Conservation (phyloP, 805 yeast genomes). For the Nakazawaea wyomingensis region DNA sequence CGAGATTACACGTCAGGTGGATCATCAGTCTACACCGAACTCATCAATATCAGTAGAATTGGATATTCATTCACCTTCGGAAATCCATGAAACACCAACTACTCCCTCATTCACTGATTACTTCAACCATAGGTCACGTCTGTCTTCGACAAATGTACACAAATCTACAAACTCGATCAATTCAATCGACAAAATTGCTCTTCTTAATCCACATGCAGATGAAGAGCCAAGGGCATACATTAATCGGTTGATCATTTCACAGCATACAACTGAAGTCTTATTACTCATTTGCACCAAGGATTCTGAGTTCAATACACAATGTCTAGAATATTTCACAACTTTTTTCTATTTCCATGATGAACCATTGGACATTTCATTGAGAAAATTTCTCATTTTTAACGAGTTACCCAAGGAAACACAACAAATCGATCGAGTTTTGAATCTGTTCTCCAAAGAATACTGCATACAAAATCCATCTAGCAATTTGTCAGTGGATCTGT, state of each 20-base stretch:
- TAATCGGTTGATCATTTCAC: conserved; percentile 22
- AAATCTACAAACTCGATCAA: conserved; percentile 9
- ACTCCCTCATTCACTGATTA: conserved; percentile 3
- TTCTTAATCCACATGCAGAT: conserved; percentile 14
- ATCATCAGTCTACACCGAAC: not conserved
- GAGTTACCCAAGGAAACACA: conserved; percentile 69
- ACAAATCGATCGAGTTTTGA: conserved; percentile 66
- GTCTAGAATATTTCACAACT: conserved; percentile 24
- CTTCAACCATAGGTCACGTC: conserved; percentile 4
- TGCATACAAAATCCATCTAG: conserved; percentile 34
- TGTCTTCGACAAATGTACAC: conserved; percentile 11
- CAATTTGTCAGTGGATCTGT: conserved; percentile 41
- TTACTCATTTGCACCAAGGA: conserved; percentile 27
- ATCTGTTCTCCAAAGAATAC: conserved; percentile 51
- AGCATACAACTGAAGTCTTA: conserved; percentile 22
- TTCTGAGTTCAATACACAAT: conserved; percentile 20
- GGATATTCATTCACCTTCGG: conserved; percentile 3
- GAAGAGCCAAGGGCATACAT: conserved; percentile 30
- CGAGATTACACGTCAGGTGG: conserved; percentile 10
- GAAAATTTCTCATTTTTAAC: conserved; percentile 52
- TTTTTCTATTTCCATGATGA: conserved; percentile 45
- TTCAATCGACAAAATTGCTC: conserved; percentile 10
- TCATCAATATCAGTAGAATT: not conserved
- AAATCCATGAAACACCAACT: conserved; percentile 5
- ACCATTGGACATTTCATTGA: conserved; percentile 62